phyloP scores from a whole-genome alignment of 805 yeast genomes.

The Monosporozyma unispora region DNA sequence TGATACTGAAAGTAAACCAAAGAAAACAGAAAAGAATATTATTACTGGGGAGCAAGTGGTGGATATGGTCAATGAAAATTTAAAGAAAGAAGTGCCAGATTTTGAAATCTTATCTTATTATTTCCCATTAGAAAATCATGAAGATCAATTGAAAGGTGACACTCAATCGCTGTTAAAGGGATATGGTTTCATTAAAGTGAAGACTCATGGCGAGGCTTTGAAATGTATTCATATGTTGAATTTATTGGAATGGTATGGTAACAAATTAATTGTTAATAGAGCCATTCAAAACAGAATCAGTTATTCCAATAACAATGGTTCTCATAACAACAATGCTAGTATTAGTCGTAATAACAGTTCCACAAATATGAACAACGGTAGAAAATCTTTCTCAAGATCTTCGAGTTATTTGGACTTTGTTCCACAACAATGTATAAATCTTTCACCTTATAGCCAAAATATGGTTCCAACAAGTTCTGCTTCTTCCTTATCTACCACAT shows the following conservation, averaged over 20 bases:
- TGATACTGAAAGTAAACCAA: slow-evolving; percentile 27
- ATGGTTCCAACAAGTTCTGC: neutral
- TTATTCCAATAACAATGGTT: neutral
- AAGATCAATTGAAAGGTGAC: neutral
- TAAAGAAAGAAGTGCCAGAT: slow-evolving; percentile 35
- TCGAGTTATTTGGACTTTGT: neutral
- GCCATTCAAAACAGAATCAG: slow-evolving; percentile 29
- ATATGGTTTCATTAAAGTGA: slow-evolving; percentile 48
- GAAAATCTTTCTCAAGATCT: neutral
- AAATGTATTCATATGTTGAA: slow-evolving; percentile 41
- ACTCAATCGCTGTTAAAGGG: slow-evolving; percentile 24
- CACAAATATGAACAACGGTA: neutral
- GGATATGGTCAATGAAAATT: slow-evolving; percentile 35
- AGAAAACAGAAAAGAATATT: neutral
- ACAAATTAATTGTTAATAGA: slow-evolving; percentile 29
- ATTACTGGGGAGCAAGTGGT: slow-evolving; percentile 26
- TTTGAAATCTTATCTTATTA: slow-evolving; percentile 22
- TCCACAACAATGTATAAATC: neutral
- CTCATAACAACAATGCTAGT: neutral
- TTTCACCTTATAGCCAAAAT: neutral
- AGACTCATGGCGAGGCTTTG: slow-evolving; percentile 40
- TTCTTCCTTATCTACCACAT: neutral
- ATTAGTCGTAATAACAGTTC: neutral
- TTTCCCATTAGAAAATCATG: slow-evolving; percentile 21
- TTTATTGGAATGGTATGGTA: slow-evolving; percentile 32